Evolutionary conservation across 331 rosid species (phyloP).

Genomic region (Spiraea crenata): DNA sequence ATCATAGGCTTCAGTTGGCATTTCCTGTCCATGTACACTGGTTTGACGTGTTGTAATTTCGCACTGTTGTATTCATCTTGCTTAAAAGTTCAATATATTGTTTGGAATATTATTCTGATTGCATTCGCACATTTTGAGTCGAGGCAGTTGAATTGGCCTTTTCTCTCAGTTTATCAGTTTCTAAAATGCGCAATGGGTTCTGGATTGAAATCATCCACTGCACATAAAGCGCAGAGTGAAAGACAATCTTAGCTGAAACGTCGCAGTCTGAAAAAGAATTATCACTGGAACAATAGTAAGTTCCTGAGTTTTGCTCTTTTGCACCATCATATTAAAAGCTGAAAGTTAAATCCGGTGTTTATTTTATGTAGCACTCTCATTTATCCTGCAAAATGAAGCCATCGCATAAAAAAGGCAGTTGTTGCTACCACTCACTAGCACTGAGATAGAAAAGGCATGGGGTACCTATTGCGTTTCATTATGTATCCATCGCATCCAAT

Average conservation of each 20-base stretch:
- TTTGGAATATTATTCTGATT: not conserved
- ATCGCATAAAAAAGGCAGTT: not conserved
- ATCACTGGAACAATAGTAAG: no score
- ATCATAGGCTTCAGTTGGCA: constrained; percentile 3
- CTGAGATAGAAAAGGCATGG: not conserved
- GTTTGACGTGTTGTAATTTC: not conserved
- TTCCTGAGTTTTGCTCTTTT: no score
- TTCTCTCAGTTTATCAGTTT: no score
- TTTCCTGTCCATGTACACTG: not conserved
- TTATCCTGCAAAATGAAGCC: not conserved
- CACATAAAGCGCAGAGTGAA: no score
- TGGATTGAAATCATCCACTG: no score
- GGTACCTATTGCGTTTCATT: not conserved
- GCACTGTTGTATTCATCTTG: not conserved
- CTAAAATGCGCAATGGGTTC: no score
- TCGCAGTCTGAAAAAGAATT: no score
- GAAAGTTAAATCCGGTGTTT: no score
- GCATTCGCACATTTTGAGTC: not conserved
- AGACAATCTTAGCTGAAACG: no score
- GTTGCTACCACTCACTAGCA: not conserved
- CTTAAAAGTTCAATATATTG: not conserved
- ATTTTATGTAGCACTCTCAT: not conserved
- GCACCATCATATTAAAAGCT: no score
- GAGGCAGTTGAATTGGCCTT: no score
- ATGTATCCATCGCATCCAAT: not conserved